Evolutionary conservation across 176 grass and related monocot genomes (phyloP), one percentile per base, ranked within the genome.

Genomic region (Echinochloa phyllopogon): DNA sequence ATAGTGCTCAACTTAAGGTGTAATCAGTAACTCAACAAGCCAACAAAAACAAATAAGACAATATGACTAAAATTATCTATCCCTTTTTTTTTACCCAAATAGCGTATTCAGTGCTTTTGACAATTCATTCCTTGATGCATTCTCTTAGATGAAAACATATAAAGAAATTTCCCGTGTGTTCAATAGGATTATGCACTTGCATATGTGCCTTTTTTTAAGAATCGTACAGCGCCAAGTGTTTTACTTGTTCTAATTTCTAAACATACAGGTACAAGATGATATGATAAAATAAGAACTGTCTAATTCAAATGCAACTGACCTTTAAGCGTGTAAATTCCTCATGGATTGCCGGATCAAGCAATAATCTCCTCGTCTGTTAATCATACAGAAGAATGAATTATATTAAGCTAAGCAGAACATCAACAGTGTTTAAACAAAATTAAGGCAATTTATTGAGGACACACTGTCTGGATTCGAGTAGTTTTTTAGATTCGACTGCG

Each of bases 321-420:
- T 99, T 99, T 67, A 99, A 86, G 11, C 90, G 94, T 24, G 92
- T 96, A 84, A 99, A 99, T 69, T 99, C 94, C 87, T 96, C 97
- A 71, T 99, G 97, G 77, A 99, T 99, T 70, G 97, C 97, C 68
- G 97, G 97, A 84, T 99, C 97, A 89, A 99, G 97, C 52, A 99
- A 88, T 87, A 99, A 84, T 82, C 86, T 90, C 84, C 97, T 99
- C 52, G 97, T 99, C 93, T 98, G 78, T 85, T 75, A 58, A 87
- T 53, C 59, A 71, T 69, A 84, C 15, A 78, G 10, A 75, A 74
- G 10, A 56, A 36, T 69, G 65, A 10, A 88, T 18, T 20, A 72
- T 76, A 77, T 51, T 10, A 82, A 82, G 49, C 20, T 56, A 76
- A 48, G n/a, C 6, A 77, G 39, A 72, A 2, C 41, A 20, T 76